Percentiles rank a stretch among this genome's conserved stretches.
These are phyloP conservation scores for Phialocephala sp. DNA, from an alignment of 2,329 filamentous ascomycete genomes.

Conservation along the genomic window DNA sequence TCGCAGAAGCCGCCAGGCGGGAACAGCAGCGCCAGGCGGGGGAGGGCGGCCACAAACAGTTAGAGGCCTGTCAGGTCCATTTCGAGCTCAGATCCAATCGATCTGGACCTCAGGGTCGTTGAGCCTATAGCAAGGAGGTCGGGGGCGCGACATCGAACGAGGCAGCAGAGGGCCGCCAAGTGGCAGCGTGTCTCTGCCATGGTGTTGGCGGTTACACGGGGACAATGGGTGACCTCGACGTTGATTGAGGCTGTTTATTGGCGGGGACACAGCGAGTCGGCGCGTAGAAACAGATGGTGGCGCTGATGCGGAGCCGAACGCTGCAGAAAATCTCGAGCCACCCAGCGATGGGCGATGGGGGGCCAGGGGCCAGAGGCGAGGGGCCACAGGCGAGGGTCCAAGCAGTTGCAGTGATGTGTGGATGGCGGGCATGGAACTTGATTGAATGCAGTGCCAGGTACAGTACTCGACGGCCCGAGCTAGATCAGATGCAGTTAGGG, in stretches of 20 bases:
- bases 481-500: neutral
- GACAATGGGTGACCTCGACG: neutral
- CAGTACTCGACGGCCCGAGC: too few species aligned
- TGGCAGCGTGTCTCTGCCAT: neutral
- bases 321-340: slow-evolving; percentile 7
- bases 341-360: too few species aligned
- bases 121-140: slow-evolving; percentile 10
- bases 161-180: slow-evolving; percentile 1
- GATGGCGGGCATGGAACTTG: neutral
- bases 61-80: slow-evolving; percentile 15
- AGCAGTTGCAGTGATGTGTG: neutral
- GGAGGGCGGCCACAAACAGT: neutral
- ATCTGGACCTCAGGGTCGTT: slow-evolving; percentile 5
- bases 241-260: slow-evolving; percentile 4
- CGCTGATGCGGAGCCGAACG: slow-evolving; percentile 8
- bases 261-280: neutral
- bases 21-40: neutral
- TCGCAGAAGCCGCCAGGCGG: slow-evolving; percentile 16
- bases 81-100: slow-evolving; percentile 18
- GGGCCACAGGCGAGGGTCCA: too few species aligned
- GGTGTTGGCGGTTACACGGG: slow-evolving; percentile 18
- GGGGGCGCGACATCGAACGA: neutral
- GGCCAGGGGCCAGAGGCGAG: neutral
- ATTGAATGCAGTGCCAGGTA: neutral
- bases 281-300: slow-evolving; percentile 3